Base-by-base conservation (phyloP, 441 rosid species). In the California macrophylla region DNA sequence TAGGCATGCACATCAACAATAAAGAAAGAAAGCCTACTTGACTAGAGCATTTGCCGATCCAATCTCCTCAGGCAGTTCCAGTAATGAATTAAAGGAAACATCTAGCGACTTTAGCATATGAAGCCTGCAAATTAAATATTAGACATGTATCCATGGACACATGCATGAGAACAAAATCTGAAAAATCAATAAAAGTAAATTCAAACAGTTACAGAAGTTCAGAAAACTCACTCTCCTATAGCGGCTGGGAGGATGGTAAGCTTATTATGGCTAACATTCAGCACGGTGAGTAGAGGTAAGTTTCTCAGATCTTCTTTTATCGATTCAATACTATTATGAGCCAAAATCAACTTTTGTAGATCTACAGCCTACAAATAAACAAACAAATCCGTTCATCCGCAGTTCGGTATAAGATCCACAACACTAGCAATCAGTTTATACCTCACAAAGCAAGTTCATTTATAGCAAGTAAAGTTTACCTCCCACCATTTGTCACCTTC, bases 401-500 rank as follows among this genome's bases (percentile, higher is more conserved):
- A 28, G 18, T 30, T 64, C 30, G 16, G 10, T 28, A 63, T 29
- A 47, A 24, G 66, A 28, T 25, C 6, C 40, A 63, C 21, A 58
- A 12, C 26, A 60, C 28, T 25, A 26, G 2, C 18, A 12, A 12
- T 20, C 29, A 60, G 15, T 60, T 60, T 60, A 13, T 60, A 25
- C 25, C 6, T 60, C 16, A 60, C 32, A 60, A 24, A 60, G 64
- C 32, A 60, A 60, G 64, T 24, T 60, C 64, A 10, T 24, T 13
- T 38, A 38, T 13, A 38, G 45, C 0, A 0, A 54, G 25, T 54
- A 54, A 21, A 21, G 25, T 60, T 66, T 79, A 93, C 98, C 98
- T 93, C 98, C 98, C 98, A 93, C 98, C 98, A 93, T 67, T 91
- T 93, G 70, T 88, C 96, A 23, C 86, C 93, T 60, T 87, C 93